Base-by-base conservation (phyloP, 495 filamentous ascomycete genomes). In the Penicillium crystallinum region DNA sequence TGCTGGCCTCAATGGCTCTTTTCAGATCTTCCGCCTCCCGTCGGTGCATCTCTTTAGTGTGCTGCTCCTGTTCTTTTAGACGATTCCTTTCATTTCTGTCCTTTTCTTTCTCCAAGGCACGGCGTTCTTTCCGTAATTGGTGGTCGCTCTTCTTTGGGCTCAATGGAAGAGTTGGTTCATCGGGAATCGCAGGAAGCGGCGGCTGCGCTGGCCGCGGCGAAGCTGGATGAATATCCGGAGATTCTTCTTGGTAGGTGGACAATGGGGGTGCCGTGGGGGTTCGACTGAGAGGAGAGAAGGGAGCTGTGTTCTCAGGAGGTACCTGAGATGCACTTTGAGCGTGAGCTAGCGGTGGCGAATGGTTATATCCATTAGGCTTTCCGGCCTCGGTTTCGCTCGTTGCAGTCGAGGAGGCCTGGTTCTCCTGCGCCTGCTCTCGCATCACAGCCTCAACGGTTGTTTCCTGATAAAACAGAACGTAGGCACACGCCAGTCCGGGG, bases 391-490 rank as follows among this genome's bases (percentile, higher is more conserved):
- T 61, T 46, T 81, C 77, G 37, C 84, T 80, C 10, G 59, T 47
- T 4, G 49, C 61, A 1, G 56, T 37, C 8, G 59, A 35, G 48
- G 86, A 74, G 22, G 87, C 82, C 40, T 83, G 68, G 21, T 86
- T 85, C 65, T 96, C 91, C 21, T 85, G 85, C 41, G 86, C 83
- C 55, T 96, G 90, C 67, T 96, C 85, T 56, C 77, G 85, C 56
- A 86, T 78, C 40, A 97, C 83, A 43, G 88, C 90, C 66, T 97
- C 93, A 17, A 90, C 74, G 2, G 91, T 96, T 2, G 91, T 96
- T 67, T 98, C 92, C 64, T 97, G 93, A 63, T 98, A 98, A 69
- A 98, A 97, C 1, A 98, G 75, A 17, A 98, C 91, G 61, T 98
- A 98, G 18, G 93, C 93, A 69, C 91, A 97, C 17, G 93, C 95